Base-by-base conservation (phyloP, 2,329 filamentous ascomycete genomes). In the Onygena corvina region DNA sequence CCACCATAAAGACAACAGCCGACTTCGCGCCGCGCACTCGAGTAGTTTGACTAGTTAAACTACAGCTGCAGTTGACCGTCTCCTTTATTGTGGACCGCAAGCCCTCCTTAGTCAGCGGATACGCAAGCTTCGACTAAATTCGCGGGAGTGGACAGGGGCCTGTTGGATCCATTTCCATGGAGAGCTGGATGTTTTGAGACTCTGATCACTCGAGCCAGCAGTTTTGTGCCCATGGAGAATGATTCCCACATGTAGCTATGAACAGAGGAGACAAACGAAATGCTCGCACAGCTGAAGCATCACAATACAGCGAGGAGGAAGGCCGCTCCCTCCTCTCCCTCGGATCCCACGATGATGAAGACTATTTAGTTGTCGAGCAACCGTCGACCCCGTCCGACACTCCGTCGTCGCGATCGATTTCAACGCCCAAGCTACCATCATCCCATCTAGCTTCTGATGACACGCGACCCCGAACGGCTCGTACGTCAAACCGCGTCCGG, bases 401-500 rank as follows among this genome's bases (percentile, higher is more conserved):
- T 53, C 42, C 25, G 14, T 30, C 25, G 6, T 46, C 42, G 6
- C 25, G 16, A 18, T 20, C 42, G 20, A 21, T 9, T 4, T 46
- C 42, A 16, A 20, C 42, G 4, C 42, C 42, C 14, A 59, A 63
- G 53, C 62, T 61, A 45, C 68, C 69, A 46, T 69, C 69, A 27
- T 67, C 70, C 6, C 63, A 71, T 47, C 65, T 64, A n/a, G 62
- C 64, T 23, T 53, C 60, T n/a, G 58, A 60, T 8, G 62, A 67
- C 51, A 68, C 69, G 49, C 64, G 67, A 20, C 63, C 82, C 14
- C 66, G 80, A 50, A 84, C 80, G 2, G 76, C 77, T 5, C 79
- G 82, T 48, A 86, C 83, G 1, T 74, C 77, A 6, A 82, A 85
- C 61, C 76, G 84, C 21, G 86, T 92, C 40, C 81, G 83, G 56